These are phyloP conservation scores for Forsythia suspensa DNA, from an alignment of 257 asterid genomes.

Conservation along the genomic window DNA sequence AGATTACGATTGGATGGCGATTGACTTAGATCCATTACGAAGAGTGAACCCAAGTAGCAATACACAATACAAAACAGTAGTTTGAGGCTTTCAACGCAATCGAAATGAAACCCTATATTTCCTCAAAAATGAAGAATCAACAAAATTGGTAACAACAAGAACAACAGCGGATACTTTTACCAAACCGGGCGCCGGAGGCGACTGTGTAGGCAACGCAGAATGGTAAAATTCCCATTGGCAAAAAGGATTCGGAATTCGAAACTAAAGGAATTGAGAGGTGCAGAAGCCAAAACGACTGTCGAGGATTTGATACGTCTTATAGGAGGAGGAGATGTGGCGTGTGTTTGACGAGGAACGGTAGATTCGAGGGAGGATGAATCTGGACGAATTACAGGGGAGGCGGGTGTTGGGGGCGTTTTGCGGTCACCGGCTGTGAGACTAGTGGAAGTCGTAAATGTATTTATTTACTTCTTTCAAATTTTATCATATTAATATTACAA, in stretches of 20 bases:
- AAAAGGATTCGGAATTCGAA: neutral
- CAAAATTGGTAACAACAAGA: constrained; percentile 23
- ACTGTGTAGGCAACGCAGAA: constrained; percentile 10
- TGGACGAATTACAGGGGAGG: constrained; percentile 37
- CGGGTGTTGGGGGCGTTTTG: neutral
- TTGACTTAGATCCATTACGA: constrained; percentile 64
- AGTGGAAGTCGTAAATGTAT: neutral
- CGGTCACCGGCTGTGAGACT: constrained; percentile 28
- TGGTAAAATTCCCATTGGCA: constrained; percentile 34
- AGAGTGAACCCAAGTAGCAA: neutral
- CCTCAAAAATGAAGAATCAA: constrained; percentile 14
- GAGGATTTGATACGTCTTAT: neutral
- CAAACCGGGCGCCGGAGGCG: constrained; percentile 14
- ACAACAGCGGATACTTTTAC: constrained; percentile 27
- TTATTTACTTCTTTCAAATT: too few species aligned
- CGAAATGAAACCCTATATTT: constrained; percentile 1
- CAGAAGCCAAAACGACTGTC: neutral
- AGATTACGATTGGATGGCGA: constrained; percentile 44
- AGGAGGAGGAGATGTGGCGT: constrained; percentile 28
- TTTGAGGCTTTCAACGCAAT: constrained; percentile 2
- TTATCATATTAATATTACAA: too few species aligned
- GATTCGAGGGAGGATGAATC: constrained; percentile 42
- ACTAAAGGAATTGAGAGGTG: neutral
- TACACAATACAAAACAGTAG: neutral
- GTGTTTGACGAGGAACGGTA: constrained; percentile 39